Evolutionary conservation across 345 rosid genomes (phyloP).

Genomic region (Corchorus olitorius): DNA sequence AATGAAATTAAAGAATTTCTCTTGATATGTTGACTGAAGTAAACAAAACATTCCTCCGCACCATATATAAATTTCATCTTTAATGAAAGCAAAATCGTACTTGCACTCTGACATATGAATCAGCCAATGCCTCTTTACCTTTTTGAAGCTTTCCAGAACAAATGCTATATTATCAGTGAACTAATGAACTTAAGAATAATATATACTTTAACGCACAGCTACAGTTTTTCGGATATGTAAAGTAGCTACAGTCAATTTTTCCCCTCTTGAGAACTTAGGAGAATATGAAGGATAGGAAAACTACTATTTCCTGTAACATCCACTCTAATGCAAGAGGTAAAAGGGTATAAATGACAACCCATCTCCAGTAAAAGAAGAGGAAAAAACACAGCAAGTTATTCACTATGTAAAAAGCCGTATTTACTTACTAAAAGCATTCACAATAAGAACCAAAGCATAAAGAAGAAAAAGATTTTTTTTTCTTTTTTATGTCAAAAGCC

Average conservation of each 20-base stretch:
- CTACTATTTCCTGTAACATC: not conserved
- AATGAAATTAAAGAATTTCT: not conserved
- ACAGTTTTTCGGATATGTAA: not conserved
- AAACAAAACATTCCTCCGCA: not conserved
- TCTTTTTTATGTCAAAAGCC: not conserved
- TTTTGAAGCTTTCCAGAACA: not conserved
- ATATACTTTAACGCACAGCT: not conserved
- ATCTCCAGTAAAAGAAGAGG: not conserved
- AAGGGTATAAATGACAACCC: not conserved
- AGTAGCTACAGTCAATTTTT: not conserved
- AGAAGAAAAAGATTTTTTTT: not conserved
- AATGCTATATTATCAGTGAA: not conserved
- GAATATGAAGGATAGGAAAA: not conserved
- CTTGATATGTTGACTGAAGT: not conserved
- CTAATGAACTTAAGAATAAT: not conserved
- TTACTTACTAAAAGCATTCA: not conserved
- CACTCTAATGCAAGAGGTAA: not conserved
- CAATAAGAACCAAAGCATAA: not conserved
- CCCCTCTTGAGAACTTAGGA: not conserved
- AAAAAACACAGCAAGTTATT: not conserved
- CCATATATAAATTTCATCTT: not conserved
- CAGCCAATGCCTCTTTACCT: not conserved
- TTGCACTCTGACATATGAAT: not conserved
- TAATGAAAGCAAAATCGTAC: not conserved
- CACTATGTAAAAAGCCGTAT: not conserved